Percentiles rank a stretch among this genome's conserved stretches.
Conservation (phyloP, 495 filamentous ascomycete species). For the Cladorrhinum samala region DNA sequence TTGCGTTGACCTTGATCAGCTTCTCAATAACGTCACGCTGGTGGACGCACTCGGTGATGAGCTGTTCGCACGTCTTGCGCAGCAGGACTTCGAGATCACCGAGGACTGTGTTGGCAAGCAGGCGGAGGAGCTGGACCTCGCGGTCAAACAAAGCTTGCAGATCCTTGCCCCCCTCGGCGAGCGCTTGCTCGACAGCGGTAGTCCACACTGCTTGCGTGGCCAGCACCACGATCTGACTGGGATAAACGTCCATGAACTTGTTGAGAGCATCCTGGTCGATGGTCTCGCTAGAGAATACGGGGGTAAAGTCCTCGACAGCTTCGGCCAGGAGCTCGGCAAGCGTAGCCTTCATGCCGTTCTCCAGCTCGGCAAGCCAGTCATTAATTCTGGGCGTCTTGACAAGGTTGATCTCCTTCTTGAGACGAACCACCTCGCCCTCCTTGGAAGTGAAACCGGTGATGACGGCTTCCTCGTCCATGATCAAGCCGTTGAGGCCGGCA, state of each 20-base stretch:
- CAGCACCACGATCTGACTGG: constrained; percentile 91
- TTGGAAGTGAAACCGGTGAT: constrained; percentile 93
- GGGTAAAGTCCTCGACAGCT: constrained; percentile 69
- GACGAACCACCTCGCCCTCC: constrained; percentile 81
- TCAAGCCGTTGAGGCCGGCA: constrained; percentile 81
- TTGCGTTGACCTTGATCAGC: constrained; percentile 67
- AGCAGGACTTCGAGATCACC: constrained; percentile 80
- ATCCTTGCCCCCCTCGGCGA: constrained; percentile 61
- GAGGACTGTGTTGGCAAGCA: constrained; percentile 84
- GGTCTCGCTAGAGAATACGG: constrained; percentile 58
- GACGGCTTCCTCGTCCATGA: constrained; percentile 82
- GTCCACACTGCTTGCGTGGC: constrained; percentile 97
- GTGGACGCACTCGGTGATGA: constrained; percentile 98
- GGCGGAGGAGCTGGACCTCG: constrained; percentile 70
- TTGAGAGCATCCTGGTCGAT: constrained; percentile 64
- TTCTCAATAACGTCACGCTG: constrained; percentile 88
- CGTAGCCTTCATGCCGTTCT: constrained; percentile 89
- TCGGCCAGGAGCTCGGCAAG: constrained; percentile 86
- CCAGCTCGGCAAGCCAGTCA: constrained; percentile 89
- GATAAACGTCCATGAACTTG: constrained; percentile 72
- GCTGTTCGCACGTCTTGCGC: constrained; percentile 94
- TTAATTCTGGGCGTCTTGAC: constrained; percentile 93
- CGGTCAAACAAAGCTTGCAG: constrained; percentile 64
- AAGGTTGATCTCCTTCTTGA: constrained; percentile 87
- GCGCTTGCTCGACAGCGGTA: constrained; percentile 64